Conservation (phyloP, 192 early-diverging fungal genomes). For the Rhizoclosmatium globosum region DNA sequence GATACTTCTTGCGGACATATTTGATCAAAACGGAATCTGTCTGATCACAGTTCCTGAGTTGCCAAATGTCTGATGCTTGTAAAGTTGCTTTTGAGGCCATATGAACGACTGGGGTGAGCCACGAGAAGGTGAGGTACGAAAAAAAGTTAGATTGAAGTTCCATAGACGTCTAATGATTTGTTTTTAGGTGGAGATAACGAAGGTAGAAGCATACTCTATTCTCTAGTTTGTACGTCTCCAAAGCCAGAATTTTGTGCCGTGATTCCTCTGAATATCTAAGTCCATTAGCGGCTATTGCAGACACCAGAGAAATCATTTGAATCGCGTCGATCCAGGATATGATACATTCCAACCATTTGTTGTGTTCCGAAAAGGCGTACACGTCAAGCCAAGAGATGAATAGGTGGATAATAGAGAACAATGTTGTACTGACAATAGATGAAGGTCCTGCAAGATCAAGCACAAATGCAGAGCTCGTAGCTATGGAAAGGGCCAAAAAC, state of each 20-base stretch:
- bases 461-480: not conserved
- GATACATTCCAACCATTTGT: not conserved
- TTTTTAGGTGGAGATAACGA: not conserved
- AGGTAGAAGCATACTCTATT: not conserved
- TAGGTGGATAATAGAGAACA: constrained; percentile 1
- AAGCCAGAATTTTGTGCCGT: not conserved
- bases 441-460: constrained; percentile 19
- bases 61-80: constrained; percentile 63
- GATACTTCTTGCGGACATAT: constrained; percentile 13
- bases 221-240: constrained; percentile 8
- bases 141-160: constrained; percentile 42
- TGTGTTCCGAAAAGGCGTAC: not conserved
- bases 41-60: constrained; percentile 56
- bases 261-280: not conserved
- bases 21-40: constrained; percentile 44
- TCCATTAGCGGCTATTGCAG: not conserved
- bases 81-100: constrained; percentile 60
- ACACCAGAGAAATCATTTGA: not conserved
- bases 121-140: constrained; percentile 59
- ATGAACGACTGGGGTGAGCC: constrained; percentile 66
- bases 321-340: not conserved
- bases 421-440: not conserved
- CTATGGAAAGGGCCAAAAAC: not conserved
- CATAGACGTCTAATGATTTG: constrained; percentile 7
- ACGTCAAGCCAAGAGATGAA: constrained; percentile 8